Evolutionary conservation across 2,329 filamentous ascomycete species (phyloP).

Genomic region (Raffaelea ambrosiae): DNA sequence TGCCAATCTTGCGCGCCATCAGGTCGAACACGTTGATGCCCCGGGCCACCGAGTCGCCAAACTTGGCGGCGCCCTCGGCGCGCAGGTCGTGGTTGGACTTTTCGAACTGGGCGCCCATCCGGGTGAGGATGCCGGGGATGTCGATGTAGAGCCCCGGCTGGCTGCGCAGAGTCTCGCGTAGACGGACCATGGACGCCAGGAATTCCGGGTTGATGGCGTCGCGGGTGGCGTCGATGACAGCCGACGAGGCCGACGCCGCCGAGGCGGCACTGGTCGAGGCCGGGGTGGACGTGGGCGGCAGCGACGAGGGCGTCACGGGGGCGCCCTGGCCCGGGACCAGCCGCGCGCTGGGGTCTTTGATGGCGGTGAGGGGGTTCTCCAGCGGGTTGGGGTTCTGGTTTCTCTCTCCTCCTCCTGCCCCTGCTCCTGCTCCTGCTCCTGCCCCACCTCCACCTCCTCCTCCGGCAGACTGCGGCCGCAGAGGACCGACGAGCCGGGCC

Average conservation of each 20-base stretch:
- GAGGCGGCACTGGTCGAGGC: background rate
- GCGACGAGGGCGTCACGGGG: background rate
- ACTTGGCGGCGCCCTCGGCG: conserved; percentile 15
- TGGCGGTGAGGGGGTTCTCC: background rate
- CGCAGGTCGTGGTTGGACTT: conserved; percentile 29
- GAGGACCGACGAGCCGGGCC: conserved; percentile 33
- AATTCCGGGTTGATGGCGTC: conserved; percentile 27
- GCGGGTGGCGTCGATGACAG: conserved; percentile 8
- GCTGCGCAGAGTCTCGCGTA: conserved; percentile 31
- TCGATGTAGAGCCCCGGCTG: conserved; percentile 38
- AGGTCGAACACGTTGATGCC: conserved; percentile 40
- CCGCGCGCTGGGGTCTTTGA: conserved; percentile 5
- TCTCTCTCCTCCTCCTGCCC: too few species aligned
- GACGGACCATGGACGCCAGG: conserved; percentile 28
- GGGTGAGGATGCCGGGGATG: conserved; percentile 31
- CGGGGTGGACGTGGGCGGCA: background rate
- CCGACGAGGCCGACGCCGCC: background rate
- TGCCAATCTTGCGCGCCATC: conserved; percentile 36
- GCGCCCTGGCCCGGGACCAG: conserved; percentile 8
- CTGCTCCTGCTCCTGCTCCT: too few species aligned
- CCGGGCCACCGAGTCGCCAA: conserved; percentile 17
- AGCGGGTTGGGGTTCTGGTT: too few species aligned
- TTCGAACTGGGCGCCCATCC: conserved; percentile 33
- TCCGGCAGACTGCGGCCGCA: too few species aligned
- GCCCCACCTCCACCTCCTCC: too few species aligned